Conservation (phyloP, 1,284 basidiomycete genomes). For the Peniophora sp. region DNA sequence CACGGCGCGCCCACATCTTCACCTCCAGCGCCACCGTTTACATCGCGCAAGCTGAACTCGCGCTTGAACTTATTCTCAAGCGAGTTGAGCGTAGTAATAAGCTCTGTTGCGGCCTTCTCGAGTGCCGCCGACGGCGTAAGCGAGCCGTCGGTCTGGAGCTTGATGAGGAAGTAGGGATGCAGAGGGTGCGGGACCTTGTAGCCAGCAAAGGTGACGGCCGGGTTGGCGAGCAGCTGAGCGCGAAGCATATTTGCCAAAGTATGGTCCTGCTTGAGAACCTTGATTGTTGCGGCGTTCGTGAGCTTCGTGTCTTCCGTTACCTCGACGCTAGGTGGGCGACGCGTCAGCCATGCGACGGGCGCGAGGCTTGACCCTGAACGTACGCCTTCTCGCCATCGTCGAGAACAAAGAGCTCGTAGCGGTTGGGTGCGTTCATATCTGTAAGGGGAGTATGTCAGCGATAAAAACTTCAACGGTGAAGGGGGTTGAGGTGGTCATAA, state of each 20-base stretch:
- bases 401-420: constrained; percentile 87
- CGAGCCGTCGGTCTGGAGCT: constrained; percentile 91
- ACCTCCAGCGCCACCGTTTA: too few relatives aligned
- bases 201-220: constrained; percentile 88
- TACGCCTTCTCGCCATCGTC: constrained; percentile 91
- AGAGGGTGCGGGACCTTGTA: constrained; percentile 98
- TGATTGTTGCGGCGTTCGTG: constrained; percentile 92
- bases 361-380: constrained; percentile 25
- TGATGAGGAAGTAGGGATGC: constrained; percentile 89
- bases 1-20: too few relatives aligned
- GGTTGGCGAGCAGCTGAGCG: constrained; percentile 84
- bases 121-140: constrained; percentile 80
- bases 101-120: constrained; percentile 75
- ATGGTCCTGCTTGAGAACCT: constrained; percentile 95
- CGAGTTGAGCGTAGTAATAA: constrained; percentile 70
- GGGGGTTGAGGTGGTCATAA: constrained; percentile 16
- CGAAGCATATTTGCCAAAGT: constrained; percentile 95
- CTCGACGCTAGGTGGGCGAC: constrained; percentile 62
- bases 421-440: constrained; percentile 88
- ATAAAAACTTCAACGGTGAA: neutral
- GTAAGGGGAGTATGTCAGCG: constrained; percentile 9
- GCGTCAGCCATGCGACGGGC: constrained; percentile 1
- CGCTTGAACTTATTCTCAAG: constrained; percentile 70
- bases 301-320: constrained; percentile 95
- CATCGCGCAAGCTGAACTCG: constrained; percentile 69